Conservation (phyloP, 2,329 filamentous ascomycete species). For the Penicillium fuscoglaucum region DNA sequence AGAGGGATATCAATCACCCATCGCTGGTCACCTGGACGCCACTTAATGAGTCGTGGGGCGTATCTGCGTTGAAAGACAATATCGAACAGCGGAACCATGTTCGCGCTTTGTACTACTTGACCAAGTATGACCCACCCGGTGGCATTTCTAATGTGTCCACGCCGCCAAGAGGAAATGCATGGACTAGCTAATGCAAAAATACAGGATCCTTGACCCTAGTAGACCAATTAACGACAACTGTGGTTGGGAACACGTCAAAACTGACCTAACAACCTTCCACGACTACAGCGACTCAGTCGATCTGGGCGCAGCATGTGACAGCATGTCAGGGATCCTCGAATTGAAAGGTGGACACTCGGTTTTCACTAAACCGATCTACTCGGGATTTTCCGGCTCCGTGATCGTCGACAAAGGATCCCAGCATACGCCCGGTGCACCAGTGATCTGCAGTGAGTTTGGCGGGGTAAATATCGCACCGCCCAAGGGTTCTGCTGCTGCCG, state of each 20-base stretch:
- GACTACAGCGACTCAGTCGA: slow-evolving; percentile 63
- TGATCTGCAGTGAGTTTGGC: slow-evolving; percentile 68
- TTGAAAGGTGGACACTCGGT: slow-evolving; percentile 55
- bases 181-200: neutral
- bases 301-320: slow-evolving; percentile 56
- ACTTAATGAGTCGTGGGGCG: slow-evolving; percentile 65
- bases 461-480: slow-evolving; percentile 64
- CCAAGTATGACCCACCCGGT: slow-evolving; percentile 51
- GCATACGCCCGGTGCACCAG: slow-evolving; percentile 58
- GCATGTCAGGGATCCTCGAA: slow-evolving; percentile 54
- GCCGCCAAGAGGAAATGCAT: neutral
- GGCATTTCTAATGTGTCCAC: neutral
- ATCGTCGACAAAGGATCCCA: slow-evolving; percentile 50
- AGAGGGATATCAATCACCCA: slow-evolving; percentile 65
- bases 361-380: slow-evolving; percentile 51
- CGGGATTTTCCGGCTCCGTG: slow-evolving; percentile 39
- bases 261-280: slow-evolving; percentile 67
- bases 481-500: slow-evolving; percentile 37
- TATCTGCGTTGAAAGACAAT: slow-evolving; percentile 58
- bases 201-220: slow-evolving; percentile 59
- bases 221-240: slow-evolving; percentile 70
- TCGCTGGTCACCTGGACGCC: slow-evolving; percentile 67
- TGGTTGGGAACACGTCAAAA: slow-evolving; percentile 68
- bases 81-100: slow-evolving; percentile 64
- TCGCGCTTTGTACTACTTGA: slow-evolving; percentile 62